Conservation (phyloP, 331 rosid species). For the Malus hybrid region DNA sequence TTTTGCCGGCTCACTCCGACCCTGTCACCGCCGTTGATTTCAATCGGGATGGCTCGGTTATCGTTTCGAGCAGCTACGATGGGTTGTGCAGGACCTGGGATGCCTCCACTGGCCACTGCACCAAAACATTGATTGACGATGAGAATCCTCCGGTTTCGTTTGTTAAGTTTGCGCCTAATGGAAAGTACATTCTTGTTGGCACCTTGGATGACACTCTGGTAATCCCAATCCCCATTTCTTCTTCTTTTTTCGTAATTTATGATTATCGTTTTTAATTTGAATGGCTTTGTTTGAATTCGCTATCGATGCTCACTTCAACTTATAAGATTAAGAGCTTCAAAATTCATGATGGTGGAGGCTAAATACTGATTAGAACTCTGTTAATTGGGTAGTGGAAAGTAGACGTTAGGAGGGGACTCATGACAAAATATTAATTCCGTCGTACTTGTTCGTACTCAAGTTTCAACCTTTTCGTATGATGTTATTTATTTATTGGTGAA, state of each 20-base stretch:
- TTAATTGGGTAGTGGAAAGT: not conserved
- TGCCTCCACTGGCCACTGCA: slow-evolving; percentile 80
- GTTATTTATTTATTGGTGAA: not conserved
- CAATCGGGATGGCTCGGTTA: slow-evolving; percentile 65
- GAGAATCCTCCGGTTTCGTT: slow-evolving; percentile 90
- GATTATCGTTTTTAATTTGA: not conserved
- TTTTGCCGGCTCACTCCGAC: slow-evolving; percentile 85
- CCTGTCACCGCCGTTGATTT: slow-evolving; percentile 88
- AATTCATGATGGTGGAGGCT: not conserved
- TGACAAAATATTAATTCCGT: not conserved
- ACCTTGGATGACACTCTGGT: slow-evolving; percentile 80
- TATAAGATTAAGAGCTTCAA: no score
- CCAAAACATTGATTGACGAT: slow-evolving; percentile 79
- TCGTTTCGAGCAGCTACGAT: slow-evolving; percentile 86
- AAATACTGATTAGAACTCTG: not conserved
- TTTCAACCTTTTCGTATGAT: not conserved
- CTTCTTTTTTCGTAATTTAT: not conserved
- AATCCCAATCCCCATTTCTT: not conserved
- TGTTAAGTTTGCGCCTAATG: slow-evolving; percentile 87
- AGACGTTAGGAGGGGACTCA: not conserved
- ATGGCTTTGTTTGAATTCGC: slow-evolving; percentile 3
- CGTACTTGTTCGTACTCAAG: not conserved
- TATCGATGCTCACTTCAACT: not conserved
- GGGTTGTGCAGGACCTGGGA: slow-evolving; percentile 94
- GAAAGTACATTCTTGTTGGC: slow-evolving; percentile 82